phyloP scores from a whole-genome alignment of 345 rosid genomes.

The Brassica cretica region DNA sequence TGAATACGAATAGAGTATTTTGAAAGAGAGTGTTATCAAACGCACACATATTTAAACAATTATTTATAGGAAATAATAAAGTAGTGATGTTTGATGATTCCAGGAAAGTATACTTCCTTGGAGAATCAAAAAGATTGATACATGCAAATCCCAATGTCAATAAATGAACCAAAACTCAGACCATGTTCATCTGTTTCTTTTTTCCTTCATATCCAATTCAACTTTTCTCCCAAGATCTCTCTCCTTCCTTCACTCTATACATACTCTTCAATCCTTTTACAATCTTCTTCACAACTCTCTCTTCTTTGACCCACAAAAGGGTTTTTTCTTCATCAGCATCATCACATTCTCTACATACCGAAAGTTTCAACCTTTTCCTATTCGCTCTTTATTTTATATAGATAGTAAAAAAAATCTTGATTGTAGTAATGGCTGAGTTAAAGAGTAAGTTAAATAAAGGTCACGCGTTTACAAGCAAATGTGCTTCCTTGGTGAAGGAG shows the following conservation, averaged over 20 bases:
- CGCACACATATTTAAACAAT: not conserved
- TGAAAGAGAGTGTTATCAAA: not conserved
- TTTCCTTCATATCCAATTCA: constrained; percentile 36
- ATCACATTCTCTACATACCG: constrained; percentile 9
- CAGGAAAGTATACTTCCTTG: constrained; percentile 30
- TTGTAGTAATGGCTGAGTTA: constrained; percentile 47
- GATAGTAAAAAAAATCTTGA: not conserved
- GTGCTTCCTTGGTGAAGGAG: constrained; percentile 64
- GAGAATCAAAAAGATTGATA: constrained; percentile 21
- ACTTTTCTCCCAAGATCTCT: constrained; percentile 25
- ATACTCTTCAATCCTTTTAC: constrained; percentile 12
- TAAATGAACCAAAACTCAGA: constrained; percentile 34
- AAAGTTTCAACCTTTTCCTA: constrained; percentile 9
- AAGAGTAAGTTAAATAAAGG: constrained; percentile 47
- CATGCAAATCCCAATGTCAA: constrained; percentile 38
- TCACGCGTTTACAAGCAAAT: constrained; percentile 58
- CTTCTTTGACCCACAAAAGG: constrained; percentile 29
- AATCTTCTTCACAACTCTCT: constrained; percentile 19
- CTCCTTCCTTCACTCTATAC: constrained; percentile 28
- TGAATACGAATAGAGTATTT: not conserved
- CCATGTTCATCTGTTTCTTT: constrained; percentile 42
- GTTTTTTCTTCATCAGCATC: constrained; percentile 16
- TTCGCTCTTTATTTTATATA: not conserved
- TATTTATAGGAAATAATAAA: not conserved
- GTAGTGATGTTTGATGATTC: constrained; percentile 22